Evolutionary conservation across 2,329 filamentous ascomycete species (phyloP), one percentile per base, ranked within the genome.

Genomic region (Colletotrichum ledebouriae): DNA sequence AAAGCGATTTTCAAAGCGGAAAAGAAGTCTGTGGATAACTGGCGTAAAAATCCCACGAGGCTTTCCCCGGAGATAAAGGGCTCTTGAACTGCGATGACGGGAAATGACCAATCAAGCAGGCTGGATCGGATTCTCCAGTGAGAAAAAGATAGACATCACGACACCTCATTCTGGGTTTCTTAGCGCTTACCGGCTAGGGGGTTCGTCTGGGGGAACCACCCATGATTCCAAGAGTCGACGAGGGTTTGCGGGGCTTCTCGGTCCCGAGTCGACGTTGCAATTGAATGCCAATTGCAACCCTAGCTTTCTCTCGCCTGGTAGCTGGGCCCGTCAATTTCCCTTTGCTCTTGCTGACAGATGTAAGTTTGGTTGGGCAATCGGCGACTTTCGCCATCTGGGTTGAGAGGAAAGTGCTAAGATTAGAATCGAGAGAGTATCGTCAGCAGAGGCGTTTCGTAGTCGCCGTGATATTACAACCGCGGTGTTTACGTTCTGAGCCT

Each of bases 171-270:
- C 17, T 25, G 25, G 58, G 50, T 33, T 29, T 37, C 39, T 33
- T 57, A 63, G 64, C 53, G 64, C 64, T 67, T 55, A 67, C 58
- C 22, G 42, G 49, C 47, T 12, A 20, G 34, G 33, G 17, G 25
- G 22, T 22, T 25, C 4, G 25, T 17, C 25, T 17, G 46, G 47
- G 13, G 47, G 33, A 34, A 25, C 25, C 25, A 25, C 17, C 49
- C 58, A 42, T 56, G 62, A 34, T 42, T 53, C 49, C n/a, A 33
- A 39, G 57, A 6, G 29, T 58, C 37, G 20, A 47, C 3, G 47
- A 61, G 11, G 63, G 63, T 41, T 61, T 39, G 39, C 46, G 47
- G 56, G 10, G 20, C 17, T 33, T 22, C 22, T 22, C 22, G 22
- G 22, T 22, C 22, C 22, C 22, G 22, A 22, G 22, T 22, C 22